Conservation (phyloP, 1,284 basidiomycete genomes). For the Wolfiporia cocos region DNA sequence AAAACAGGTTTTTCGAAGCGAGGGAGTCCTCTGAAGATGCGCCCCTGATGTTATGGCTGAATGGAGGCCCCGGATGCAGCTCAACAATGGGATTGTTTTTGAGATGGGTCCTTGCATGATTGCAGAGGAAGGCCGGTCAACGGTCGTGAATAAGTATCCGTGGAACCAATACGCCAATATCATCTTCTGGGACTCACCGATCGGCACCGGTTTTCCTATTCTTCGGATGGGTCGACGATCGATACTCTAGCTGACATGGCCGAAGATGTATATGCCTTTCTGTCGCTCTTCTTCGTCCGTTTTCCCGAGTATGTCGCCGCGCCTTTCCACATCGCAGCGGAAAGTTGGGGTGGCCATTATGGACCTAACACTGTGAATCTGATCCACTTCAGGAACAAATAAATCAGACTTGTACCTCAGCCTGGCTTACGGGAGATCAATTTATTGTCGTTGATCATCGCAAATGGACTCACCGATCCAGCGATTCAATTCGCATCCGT, state of each 20-base stretch:
- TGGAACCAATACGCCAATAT: conserved; percentile 38
- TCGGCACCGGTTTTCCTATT: conserved; percentile 87
- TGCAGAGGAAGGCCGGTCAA: conserved; percentile 19
- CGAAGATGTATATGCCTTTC: conserved; percentile 86
- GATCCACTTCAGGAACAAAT: conserved; percentile 73
- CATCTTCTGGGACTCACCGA: conserved; percentile 84
- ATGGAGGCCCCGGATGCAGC: conserved; percentile 49
- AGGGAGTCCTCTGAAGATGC: conserved; percentile 58
- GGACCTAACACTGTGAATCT: conserved; percentile 73
- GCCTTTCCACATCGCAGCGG: conserved; percentile 69
- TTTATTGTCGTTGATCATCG: conserved; percentile 74
- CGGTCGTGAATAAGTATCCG: conserved; percentile 56
- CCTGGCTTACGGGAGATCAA: conserved; percentile 54
- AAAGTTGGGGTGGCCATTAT: conserved; percentile 80
- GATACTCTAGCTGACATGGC: conserved; percentile 70
- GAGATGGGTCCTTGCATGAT: conserved; percentile 33
- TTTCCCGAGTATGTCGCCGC: conserved; percentile 62
- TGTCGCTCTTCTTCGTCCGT: conserved; percentile 78
- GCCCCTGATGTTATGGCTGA: conserved; percentile 62
- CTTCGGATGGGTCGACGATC: conserved; percentile 64
- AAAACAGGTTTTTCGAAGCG: conserved; percentile 57
- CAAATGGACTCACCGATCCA: conserved; percentile 80
- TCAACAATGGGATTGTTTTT: conserved; percentile 29
- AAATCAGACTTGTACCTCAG: conserved; percentile 33
- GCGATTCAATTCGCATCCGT: conserved; percentile 69